These are phyloP conservation scores for Kodamaea alishanica DNA, from an alignment of 1,139 yeast genomes.

Conservation along the genomic window DNA sequence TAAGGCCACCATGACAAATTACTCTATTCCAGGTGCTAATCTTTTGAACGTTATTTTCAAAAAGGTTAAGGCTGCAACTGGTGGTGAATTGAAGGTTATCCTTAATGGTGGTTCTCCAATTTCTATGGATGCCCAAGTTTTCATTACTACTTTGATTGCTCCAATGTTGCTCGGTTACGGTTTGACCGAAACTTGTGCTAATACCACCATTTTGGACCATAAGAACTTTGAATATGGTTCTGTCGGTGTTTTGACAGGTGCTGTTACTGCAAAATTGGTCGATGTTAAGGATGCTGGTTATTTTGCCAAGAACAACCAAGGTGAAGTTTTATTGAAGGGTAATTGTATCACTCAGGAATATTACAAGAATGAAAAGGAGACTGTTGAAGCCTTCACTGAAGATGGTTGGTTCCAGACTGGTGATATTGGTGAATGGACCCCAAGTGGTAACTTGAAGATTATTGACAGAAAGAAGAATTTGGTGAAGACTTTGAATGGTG, in stretches of 20 bases:
- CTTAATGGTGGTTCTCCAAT: conserved; percentile 96
- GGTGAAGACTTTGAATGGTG: conserved; percentile 95
- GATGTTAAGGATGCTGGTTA: conserved; percentile 94
- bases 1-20: conserved; percentile 57
- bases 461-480: conserved; percentile 96
- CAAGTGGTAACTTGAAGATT: conserved; percentile 71
- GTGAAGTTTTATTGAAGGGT: conserved; percentile 85
- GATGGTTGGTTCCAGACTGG: conserved; percentile 95
- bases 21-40: conserved; percentile 70
- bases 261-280: conserved; percentile 82
- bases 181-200: conserved; percentile 93
- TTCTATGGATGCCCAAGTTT: conserved; percentile 80
- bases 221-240: conserved; percentile 64
- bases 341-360: conserved; percentile 70
- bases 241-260: conserved; percentile 79
- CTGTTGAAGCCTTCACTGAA: conserved; percentile 73
- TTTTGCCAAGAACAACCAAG: conserved; percentile 86
- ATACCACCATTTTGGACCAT: conserved; percentile 68
- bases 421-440: conserved; percentile 93
- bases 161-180: conserved; percentile 97
- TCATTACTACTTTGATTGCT: conserved; percentile 70
- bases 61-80: conserved; percentile 90
- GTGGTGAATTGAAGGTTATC: conserved; percentile 73
- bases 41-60: conserved; percentile 69
- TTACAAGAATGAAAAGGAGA: conserved; percentile 80